Base-by-base conservation (phyloP, 805 yeast genomes). In the Saccharomycopsis sp. region DNA sequence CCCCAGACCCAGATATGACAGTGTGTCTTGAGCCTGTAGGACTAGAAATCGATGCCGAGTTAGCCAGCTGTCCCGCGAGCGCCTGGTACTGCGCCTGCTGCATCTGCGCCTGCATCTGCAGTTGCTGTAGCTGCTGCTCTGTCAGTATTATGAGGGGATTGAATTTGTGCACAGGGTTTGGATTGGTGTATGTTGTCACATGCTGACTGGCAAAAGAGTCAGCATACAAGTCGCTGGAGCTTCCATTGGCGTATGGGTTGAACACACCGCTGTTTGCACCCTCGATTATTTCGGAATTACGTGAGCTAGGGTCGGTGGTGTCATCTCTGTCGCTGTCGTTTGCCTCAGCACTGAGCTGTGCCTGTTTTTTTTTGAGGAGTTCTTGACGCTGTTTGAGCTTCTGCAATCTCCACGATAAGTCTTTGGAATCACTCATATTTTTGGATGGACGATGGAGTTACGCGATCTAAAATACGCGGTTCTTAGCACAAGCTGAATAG, bases 391-490 rank as follows among this genome's bases (percentile, higher is more conserved):
- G 56, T 40, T 56, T 58, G 18, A 57, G 29, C 50, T 58, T 58
- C 34, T 55, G 61, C n/a, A 58, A 41, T 51, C 61, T 56, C 61
- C 61, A 58, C 16, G 61, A 55, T 34, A 55, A 34, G 48, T 58
- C 61, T 2, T 21, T 37, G 50, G 53, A 44, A 44, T 44, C 48
- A 44, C 48, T 44, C 48, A 44, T 44, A 16, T 12, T n/a, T n/a
- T n/a, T 29, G 37, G 12, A 29, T 7, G 37, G 12, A 29, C 9
- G 37, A 29, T 29, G 37, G 37, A 29, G 37, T 29, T 29, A 7
- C 37, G 37, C 5, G 37, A 29, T 29, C 37, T 29, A 12, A 29
- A 29, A 12, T n/a, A n/a, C n/a, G n/a, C n/a, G n/a, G n/a, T n/a
- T n/a, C n/a, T n/a, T n/a, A n/a, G n/a, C n/a, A n/a, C n/a, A n/a